Percentiles rank a stretch among this genome's conserved stretches.
Evolutionary conservation across 2,329 filamentous ascomycete species (phyloP).

Genomic region (Sordariomycetes sp.): DNA sequence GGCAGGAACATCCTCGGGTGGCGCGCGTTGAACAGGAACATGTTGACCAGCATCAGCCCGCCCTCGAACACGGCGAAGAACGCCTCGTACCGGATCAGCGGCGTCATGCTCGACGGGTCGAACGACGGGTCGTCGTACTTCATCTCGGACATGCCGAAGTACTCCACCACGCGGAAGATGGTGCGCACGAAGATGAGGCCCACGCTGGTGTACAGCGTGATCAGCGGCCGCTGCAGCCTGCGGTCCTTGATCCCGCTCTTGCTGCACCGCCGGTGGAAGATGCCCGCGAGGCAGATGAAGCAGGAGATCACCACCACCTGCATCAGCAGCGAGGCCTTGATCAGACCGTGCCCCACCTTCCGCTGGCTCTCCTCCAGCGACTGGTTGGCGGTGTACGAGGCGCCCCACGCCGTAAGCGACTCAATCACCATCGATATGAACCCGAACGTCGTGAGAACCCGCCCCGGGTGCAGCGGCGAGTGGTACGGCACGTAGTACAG

Average conservation of each 20-base stretch:
- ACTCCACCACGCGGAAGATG: conserved; percentile 48
- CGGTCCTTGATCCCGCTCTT: conserved; percentile 21
- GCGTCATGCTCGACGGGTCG: conserved; percentile 24
- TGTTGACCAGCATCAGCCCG: conserved; percentile 39
- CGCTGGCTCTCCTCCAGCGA: conserved; percentile 24
- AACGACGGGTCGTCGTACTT: conserved; percentile 23
- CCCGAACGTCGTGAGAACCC: conserved; percentile 33
- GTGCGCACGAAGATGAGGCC: conserved; percentile 39
- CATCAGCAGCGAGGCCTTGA: conserved; percentile 40
- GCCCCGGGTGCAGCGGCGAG: conserved; percentile 36
- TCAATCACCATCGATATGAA: conserved; percentile 37
- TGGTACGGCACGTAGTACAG: conserved; percentile 51
- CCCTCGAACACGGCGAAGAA: conserved; percentile 51
- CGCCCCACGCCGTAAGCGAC: conserved; percentile 29
- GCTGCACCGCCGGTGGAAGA: conserved; percentile 36
- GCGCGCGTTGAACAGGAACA: conserved; percentile 34
- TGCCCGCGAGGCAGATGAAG: conserved; percentile 35
- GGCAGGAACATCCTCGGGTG: conserved; percentile 43
- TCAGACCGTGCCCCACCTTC: conserved; percentile 29
- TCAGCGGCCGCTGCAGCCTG: conserved; percentile 23
- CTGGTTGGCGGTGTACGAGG: conserved; percentile 34
- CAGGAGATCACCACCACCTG: conserved; percentile 40
- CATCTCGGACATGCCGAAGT: conserved; percentile 37
- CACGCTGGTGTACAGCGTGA: conserved; percentile 40
- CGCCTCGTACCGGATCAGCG: conserved; percentile 44